Percentiles rank a stretch among this genome's conserved stretches.
phyloP scores from a whole-genome alignment of 2,329 filamentous ascomycete genomes.

The Ambrosiella xylebori region DNA sequence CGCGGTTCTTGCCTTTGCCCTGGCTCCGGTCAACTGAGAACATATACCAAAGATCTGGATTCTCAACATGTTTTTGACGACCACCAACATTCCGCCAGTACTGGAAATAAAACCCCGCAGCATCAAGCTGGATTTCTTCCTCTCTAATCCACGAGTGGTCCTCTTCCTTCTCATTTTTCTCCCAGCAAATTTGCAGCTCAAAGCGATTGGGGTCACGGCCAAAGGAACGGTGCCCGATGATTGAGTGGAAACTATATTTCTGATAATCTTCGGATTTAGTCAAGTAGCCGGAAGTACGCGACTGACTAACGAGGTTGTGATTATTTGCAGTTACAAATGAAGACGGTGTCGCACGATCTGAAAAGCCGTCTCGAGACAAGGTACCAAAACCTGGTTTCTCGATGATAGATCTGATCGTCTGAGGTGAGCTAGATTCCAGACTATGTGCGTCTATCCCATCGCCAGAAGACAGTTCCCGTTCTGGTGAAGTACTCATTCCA shows the following conservation, averaged over 20 bases:
- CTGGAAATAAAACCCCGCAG: constrained; percentile 5
- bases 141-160: constrained; percentile 3
- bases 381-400: no score
- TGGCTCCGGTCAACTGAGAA: constrained; percentile 8
- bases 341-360: no score
- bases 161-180: neutral
- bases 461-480: neutral
- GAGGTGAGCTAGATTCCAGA: neutral
- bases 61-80: constrained; percentile 7
- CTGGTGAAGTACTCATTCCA: neutral
- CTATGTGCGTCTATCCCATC: neutral
- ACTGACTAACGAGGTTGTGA: no score
- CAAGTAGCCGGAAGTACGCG: neutral
- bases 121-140: constrained; percentile 10
- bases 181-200: constrained; percentile 8
- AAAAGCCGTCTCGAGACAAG: no score
- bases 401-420: no score
- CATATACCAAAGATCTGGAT: constrained; percentile 12
- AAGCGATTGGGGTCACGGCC: constrained; percentile 6
- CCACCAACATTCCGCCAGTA: constrained; percentile 10
- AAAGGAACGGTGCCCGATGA: constrained; percentile 4
- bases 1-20: neutral
- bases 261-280: neutral
- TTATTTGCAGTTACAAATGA: no score
- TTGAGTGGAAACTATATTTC: neutral